Evolutionary conservation across 2,329 filamentous ascomycete species (phyloP).

Genomic region (Aureobasidium leucospermi): DNA sequence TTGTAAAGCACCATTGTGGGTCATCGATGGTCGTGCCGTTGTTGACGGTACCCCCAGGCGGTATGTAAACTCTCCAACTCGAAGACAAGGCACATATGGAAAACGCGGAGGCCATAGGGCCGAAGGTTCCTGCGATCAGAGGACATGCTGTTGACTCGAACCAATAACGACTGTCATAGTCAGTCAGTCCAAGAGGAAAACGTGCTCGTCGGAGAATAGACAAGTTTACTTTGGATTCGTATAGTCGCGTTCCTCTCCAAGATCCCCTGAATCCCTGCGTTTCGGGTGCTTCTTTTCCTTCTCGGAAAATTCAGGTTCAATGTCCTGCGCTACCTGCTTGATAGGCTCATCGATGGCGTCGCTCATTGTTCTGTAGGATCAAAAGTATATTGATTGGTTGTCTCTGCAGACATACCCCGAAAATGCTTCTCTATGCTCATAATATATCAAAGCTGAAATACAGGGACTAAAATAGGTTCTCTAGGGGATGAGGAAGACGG

Average conservation of each 20-base stretch:
- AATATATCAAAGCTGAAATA: neutral
- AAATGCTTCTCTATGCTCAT: neutral
- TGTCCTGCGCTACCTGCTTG: constrained; percentile 37
- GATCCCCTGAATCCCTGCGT: constrained; percentile 27
- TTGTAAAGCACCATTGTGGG: constrained; percentile 42
- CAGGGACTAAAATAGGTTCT: neutral
- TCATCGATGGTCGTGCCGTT: constrained; percentile 43
- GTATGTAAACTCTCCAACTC: constrained; percentile 48
- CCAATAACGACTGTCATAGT: constrained; percentile 47
- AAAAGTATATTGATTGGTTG: too few species aligned
- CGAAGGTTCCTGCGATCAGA: constrained; percentile 43
- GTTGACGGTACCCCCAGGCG: constrained; percentile 37
- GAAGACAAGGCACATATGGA: constrained; percentile 45
- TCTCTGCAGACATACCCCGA: neutral
- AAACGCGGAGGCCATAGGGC: constrained; percentile 32
- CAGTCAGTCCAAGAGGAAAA: neutral
- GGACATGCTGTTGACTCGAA: constrained; percentile 54
- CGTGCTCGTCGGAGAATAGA: neutral
- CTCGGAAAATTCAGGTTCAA: constrained; percentile 28
- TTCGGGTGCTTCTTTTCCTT: constrained; percentile 19
- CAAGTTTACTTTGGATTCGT: constrained; percentile 36
- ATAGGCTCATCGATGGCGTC: constrained; percentile 48
- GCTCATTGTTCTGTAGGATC: constrained; percentile 31
- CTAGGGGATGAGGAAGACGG: neutral
- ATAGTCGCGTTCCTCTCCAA: constrained; percentile 34